Base-by-base conservation (phyloP, 345 rosid species). In the Pugionium dolabratum region DNA sequence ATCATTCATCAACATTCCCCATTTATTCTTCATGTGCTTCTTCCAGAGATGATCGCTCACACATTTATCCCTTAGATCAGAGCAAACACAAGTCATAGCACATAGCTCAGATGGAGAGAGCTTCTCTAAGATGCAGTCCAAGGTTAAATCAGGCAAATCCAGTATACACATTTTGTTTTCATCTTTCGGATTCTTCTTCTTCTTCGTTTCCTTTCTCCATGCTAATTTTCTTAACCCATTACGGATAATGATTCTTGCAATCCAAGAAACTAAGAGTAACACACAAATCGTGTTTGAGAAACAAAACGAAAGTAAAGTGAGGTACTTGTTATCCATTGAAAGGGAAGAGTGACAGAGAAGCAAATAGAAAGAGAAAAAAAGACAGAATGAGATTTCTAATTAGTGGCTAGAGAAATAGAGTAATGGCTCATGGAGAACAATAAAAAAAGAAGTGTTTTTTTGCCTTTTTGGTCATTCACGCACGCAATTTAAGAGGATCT, bases 131-230 rank as follows among this genome's bases (percentile, higher is more conserved):
- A 90, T 83, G 79, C 82, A 78, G 10, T 93, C 98, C 59, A 93
- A 63, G 8, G 89, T 67, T 66, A 90, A 64, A 1, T 88, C 98
- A 10, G 97, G 97, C 84, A 93, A 82, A 74, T 88, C 97, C 66
- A 93, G 43, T 8, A 90, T 70, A 9, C 84, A 76, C 62, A 77
- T 61, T 75, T 11, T 67, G 33, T 66, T 76, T 61, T 77, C 62
- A 31, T 55, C 73, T 40, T 76, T 80, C 11, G 0, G 41, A 11
- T 40, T 66, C 68, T 66, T 73, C 72, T 51, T 72, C 62, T 43
- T 62, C 28, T 40, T 64, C 3, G 39, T 40, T 46, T 33, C 30
- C 1, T 1, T 54, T 73, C 46, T 53, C 67, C 72, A 28, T 44
- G 49, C 0, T 31, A 66, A 31, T 59, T 49, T 44, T 58, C 34